Conservation (phyloP, 371 early-diverging fungal genomes). For the Coemansia sp. region DNA sequence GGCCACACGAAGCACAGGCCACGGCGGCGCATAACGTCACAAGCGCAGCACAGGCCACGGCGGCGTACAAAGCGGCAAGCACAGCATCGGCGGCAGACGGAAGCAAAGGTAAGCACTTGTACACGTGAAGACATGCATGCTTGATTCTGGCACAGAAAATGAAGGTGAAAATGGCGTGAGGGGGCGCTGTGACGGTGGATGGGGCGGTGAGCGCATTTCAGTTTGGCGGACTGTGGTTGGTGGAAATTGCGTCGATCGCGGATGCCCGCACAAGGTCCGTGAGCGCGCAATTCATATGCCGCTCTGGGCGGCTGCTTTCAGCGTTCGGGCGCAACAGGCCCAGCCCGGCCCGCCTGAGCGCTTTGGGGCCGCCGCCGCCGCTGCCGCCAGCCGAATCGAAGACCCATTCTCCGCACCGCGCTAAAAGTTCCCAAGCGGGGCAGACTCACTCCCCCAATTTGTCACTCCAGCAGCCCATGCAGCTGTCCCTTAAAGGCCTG, state of each 20-base stretch:
- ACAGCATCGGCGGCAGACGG: conserved; percentile 3
- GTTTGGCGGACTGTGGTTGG: conserved; percentile 13
- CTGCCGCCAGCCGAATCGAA: not conserved
- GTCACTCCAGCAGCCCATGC: conserved; percentile 1
- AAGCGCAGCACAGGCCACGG: not conserved
- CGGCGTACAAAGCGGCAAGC: not conserved
- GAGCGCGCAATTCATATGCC: not conserved
- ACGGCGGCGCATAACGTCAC: not conserved
- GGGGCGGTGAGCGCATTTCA: not conserved
- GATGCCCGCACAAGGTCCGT: not conserved
- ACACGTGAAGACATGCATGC: conserved; percentile 1
- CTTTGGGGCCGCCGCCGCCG: conserved; percentile 3
- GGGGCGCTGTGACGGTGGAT: not conserved
- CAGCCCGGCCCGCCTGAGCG: not conserved
- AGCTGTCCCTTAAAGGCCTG: not conserved
- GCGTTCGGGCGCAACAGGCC: not conserved
- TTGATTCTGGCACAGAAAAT: not conserved
- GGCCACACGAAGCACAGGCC: conserved; percentile 26
- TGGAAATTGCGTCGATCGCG: conserved; percentile 22
- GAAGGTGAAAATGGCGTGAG: not conserved
- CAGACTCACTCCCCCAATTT: not conserved
- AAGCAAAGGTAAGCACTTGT: conserved; percentile 6
- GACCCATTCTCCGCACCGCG: conserved; percentile 7
- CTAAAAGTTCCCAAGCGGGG: conserved; percentile 3
- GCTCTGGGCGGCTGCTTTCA: not conserved